These are phyloP conservation scores for Pseudogymnoascus destructans DNA, from an alignment of 2,329 filamentous ascomycete genomes.

Conservation along the genomic window DNA sequence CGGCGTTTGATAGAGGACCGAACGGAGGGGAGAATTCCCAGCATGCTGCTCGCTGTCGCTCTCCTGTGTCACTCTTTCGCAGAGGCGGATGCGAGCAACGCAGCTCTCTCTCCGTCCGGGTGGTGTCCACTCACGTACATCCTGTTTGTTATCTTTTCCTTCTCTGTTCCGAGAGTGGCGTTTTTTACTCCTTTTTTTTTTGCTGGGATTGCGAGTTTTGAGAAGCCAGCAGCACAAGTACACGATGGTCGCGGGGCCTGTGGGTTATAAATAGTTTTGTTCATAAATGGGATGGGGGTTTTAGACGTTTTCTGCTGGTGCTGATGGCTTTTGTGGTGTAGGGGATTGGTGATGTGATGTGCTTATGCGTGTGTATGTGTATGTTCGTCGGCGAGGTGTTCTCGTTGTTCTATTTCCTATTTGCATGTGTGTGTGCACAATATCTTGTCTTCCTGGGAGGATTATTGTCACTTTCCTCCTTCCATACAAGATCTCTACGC, in stretches of 20 bases:
- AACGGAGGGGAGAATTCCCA: neutral
- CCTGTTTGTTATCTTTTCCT: neutral
- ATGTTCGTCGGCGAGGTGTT: neutral
- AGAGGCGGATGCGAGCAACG: neutral
- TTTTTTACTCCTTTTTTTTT: neutral
- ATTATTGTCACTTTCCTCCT: neutral
- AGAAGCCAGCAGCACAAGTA: slow-evolving; percentile 5
- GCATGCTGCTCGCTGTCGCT: neutral
- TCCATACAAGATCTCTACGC: neutral
- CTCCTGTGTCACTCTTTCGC: neutral
- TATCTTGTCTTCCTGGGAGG: neutral
- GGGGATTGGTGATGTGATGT: neutral
- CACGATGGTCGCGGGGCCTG: slow-evolving; percentile 6
- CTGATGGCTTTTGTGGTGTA: neutral
- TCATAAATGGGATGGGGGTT: slow-evolving; percentile 1
- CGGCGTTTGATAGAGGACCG: neutral
- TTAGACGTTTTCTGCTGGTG: neutral
- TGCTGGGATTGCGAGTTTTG: neutral
- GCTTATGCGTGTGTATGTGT: neutral
- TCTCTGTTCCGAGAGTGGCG: neutral
- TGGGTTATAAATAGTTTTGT: slow-evolving; percentile 7
- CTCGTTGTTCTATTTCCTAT: neutral
- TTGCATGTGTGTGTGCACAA: neutral
- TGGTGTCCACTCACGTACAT: slow-evolving; percentile 2
- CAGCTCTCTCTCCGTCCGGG: neutral